phyloP scores from a whole-genome alignment of 139 green algal species.

The Chlamydomonas schloesseri region DNA sequence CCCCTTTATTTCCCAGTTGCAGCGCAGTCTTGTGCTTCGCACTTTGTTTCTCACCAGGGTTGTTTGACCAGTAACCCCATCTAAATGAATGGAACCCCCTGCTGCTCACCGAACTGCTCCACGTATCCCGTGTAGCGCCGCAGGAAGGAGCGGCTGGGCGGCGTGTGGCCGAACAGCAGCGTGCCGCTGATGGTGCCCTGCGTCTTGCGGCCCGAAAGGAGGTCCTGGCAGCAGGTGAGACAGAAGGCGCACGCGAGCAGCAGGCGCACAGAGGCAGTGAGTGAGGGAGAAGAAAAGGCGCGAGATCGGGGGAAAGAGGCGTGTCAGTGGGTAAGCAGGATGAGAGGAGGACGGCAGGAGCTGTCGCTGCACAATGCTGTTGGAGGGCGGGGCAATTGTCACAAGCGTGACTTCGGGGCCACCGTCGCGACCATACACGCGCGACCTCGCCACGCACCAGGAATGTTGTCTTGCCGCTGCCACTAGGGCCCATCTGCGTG shows the following conservation, averaged over 20 bases:
- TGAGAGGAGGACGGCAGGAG: not conserved
- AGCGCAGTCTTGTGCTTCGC: no score
- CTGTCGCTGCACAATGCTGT: no score
- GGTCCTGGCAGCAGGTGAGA: conserved; percentile 21
- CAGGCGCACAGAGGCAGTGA: not conserved
- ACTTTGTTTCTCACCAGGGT: no score
- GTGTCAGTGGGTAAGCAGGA: not conserved
- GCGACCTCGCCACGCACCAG: conserved; percentile 30
- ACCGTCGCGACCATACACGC: not conserved
- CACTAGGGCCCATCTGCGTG: conserved; percentile 74
- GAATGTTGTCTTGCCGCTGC: conserved; percentile 85
- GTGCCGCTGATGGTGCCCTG: conserved; percentile 62
- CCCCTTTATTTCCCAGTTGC: no score
- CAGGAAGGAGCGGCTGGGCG: conserved; percentile 69
- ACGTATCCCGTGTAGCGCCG: conserved; percentile 82
- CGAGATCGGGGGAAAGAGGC: no score
- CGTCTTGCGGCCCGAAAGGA: conserved; percentile 77
- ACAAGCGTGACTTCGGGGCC: no score
- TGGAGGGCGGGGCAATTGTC: no score
- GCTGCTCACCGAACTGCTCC: conserved; percentile 78
- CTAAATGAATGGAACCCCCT: no score
- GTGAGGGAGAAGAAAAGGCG: not conserved
- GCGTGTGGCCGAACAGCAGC: conserved; percentile 65
- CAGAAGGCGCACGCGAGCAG: not conserved
- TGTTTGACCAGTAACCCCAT: no score